Base-by-base conservation (phyloP, 192 early-diverging fungal species). In the Lunasporangiospora selenospora region DNA sequence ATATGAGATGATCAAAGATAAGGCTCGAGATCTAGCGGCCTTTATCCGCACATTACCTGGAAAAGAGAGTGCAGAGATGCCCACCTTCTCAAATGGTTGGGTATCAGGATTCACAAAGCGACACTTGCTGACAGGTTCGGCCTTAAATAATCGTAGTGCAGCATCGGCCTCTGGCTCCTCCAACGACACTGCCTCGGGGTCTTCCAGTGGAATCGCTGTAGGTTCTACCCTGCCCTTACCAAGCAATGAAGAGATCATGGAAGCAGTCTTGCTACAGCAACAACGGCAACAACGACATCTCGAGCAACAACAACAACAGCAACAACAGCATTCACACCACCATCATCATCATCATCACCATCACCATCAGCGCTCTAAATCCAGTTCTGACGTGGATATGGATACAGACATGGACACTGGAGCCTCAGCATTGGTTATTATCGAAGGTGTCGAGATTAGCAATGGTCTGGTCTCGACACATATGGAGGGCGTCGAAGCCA, bases 41-140 rank as follows among this genome's bases (percentile, higher is more conserved):
- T 53, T 26, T 33, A 73, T 73, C 55, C 50, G 46, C 19, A 47
- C 54, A 1, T 19, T 58, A 9, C 69, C 69, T 9, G 69, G 60
- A 0, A 44, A 21, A 12, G 37, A 29, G 6, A n/a, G 18, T 0
- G 36, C 27, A 3, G 48, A 62, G 36, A 38, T 63, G n/a, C 69
- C 69, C 1, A 21, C 34, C 0, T 73, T 73, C 41, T 73, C 69
- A 9, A 73, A 73, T 32, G 69, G 69, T 12, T 73, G 69, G 69
- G 69, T 73, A 3, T 73, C 69, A 2, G 69, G 59, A 2, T 73
- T 73, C n/a, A 73, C 69, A n/a, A 63, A 73, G 21, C 54, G 69
- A 11, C 52, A 73, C 30, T 36, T 16, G 26, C 49, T 73, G 12
- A 26, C 47, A 11, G 60, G 69, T 4, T 9, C 59, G 2, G 19